Percentiles rank a stretch among this genome's conserved stretches.
These are phyloP conservation scores for Pichia thaimueangensis DNA, from an alignment of 805 yeast genomes.

Conservation along the genomic window DNA sequence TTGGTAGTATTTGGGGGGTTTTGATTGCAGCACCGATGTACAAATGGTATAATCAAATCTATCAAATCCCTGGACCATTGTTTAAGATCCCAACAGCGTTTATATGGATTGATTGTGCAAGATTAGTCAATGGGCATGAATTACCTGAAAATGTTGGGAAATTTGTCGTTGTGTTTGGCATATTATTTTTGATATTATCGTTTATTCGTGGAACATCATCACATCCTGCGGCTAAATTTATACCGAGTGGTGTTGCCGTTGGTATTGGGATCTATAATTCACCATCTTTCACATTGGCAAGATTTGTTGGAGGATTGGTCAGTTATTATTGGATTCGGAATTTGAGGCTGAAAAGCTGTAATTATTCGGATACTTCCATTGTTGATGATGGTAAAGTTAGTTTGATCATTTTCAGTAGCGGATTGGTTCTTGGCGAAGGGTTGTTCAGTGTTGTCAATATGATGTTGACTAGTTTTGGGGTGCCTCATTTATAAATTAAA, in stretches of 20 bases:
- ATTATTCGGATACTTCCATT: constrained; percentile 26
- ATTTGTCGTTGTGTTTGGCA: constrained; percentile 56
- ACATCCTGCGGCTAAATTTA: constrained; percentile 11
- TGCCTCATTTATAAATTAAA: constrained; percentile 55
- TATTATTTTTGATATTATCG: constrained; percentile 62
- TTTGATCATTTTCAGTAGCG: constrained; percentile 85
- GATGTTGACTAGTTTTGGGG: constrained; percentile 63
- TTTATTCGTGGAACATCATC: constrained; percentile 37
- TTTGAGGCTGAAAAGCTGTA: constrained; percentile 9
- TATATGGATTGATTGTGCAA: constrained; percentile 94
- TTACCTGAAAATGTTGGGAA: constrained; percentile 72
- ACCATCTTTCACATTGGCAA: constrained; percentile 88
- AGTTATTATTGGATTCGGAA: constrained; percentile 50
- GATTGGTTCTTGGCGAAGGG: constrained; percentile 92
- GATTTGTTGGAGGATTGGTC: constrained; percentile 81
- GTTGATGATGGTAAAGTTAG: constrained; percentile 40
- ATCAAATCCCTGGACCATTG: constrained; percentile 74
- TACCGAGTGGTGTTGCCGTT: constrained; percentile 95
- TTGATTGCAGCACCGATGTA: constrained; percentile 77
- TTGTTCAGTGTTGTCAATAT: constrained; percentile 76
- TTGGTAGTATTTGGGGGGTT: constrained; percentile 84
- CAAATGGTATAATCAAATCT: constrained; percentile 70
- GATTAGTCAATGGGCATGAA: constrained; percentile 87
- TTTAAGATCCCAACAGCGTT: constrained; percentile 93
- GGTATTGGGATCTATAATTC: constrained; percentile 94